Evolutionary conservation across 2,329 filamentous ascomycete species (phyloP).

Genomic region (Raffaelea arxii): DNA sequence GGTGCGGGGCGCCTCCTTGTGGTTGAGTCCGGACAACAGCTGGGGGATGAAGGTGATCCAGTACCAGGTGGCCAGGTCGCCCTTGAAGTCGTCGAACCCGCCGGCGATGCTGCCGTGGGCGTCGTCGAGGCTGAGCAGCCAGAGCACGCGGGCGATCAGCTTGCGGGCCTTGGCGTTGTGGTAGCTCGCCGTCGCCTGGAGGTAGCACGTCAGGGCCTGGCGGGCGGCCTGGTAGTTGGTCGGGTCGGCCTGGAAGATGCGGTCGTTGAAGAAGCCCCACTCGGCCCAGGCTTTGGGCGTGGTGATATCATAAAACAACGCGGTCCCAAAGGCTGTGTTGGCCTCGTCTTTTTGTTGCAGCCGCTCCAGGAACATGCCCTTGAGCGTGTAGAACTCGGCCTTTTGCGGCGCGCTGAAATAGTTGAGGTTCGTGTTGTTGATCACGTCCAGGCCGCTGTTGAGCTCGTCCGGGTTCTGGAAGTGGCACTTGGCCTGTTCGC

Average conservation of each 20-base stretch:
- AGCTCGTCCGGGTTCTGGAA: constrained; percentile 94
- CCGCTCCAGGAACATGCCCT: constrained; percentile 98
- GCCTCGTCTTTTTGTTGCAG: constrained; percentile 84
- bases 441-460: constrained; percentile 87
- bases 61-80: constrained; percentile 96
- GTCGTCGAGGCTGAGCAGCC: constrained; percentile 91
- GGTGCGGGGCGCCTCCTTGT: constrained; percentile 83
- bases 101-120: constrained; percentile 70
- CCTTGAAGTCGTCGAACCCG: constrained; percentile 94
- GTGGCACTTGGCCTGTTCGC: constrained; percentile 98
- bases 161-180: constrained; percentile 96
- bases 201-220: constrained; percentile 89
- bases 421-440: constrained; percentile 98
- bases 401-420: constrained; percentile 96
- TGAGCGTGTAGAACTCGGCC: constrained; percentile 97
- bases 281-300: constrained; percentile 97
- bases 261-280: constrained; percentile 97
- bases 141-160: constrained; percentile 83
- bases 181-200: constrained; percentile 92
- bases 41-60: constrained; percentile 99
- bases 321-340: constrained; percentile 88
- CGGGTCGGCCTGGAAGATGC: constrained; percentile 87
- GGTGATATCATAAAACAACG: constrained; percentile 90
- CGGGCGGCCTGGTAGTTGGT: constrained; percentile 72
- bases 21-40: constrained; percentile 78